These are phyloP conservation scores for Acer negundo DNA, from an alignment of 345 rosid genomes.

Conservation along the genomic window DNA sequence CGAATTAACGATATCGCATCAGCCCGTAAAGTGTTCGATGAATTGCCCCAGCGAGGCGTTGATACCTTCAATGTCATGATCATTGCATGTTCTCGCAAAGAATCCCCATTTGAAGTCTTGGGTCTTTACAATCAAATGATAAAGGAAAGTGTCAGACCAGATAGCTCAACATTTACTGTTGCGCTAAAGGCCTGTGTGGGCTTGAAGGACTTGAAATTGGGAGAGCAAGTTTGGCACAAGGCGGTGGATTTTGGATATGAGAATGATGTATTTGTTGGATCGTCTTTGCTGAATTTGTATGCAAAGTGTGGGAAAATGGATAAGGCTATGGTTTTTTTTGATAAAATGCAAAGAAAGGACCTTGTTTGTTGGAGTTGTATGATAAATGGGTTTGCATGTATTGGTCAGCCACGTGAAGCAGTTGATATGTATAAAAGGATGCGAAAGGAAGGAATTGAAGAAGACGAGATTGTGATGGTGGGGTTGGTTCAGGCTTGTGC, in stretches of 20 bases:
- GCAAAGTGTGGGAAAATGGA: conserved; percentile 54
- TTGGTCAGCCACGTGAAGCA: conserved; percentile 48
- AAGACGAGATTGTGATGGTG: conserved; percentile 53
- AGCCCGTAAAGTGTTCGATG: conserved; percentile 63
- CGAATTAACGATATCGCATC: conserved; percentile 36
- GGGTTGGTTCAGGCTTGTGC: conserved; percentile 72
- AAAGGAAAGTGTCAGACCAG: conserved; percentile 50
- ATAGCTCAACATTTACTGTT: conserved; percentile 74
- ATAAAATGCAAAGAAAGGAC: conserved; percentile 59
- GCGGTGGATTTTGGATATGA: conserved; percentile 61
- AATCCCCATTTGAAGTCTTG: conserved; percentile 44
- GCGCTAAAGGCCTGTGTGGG: conserved; percentile 68
- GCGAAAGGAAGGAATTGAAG: conserved; percentile 64
- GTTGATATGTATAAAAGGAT: conserved; percentile 51
- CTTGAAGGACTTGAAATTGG: conserved; percentile 43
- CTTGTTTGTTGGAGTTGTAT: conserved; percentile 73
- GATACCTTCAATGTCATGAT: conserved; percentile 60
- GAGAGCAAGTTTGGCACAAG: conserved; percentile 54
- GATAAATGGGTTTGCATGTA: conserved; percentile 59
- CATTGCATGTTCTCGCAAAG: conserved; percentile 51
- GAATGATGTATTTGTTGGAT: conserved; percentile 67
- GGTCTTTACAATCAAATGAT: conserved; percentile 55
- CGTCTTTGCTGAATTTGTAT: conserved; percentile 72
- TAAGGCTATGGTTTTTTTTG: conserved; percentile 52
- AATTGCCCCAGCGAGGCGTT: conserved; percentile 50